These are phyloP conservation scores for Coniochaeta sp. DNA, from an alignment of 2,329 filamentous ascomycete genomes.

Conservation along the genomic window DNA sequence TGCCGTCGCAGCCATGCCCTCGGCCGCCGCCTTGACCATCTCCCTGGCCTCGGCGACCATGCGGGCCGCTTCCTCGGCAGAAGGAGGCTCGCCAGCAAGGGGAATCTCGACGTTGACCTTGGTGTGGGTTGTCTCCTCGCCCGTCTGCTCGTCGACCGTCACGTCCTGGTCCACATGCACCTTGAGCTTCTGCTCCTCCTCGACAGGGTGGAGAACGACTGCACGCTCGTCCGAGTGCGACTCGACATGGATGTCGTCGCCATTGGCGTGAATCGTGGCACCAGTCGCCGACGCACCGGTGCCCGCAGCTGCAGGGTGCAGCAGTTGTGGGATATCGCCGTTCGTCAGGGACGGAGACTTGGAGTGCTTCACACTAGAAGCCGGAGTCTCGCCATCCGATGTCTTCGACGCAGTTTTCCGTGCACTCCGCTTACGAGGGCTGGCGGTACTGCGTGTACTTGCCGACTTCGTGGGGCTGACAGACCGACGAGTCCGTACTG, in stretches of 20 bases:
- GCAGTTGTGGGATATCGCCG: conserved; percentile 15
- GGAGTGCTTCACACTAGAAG: conserved; percentile 16
- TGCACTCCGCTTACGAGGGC: conserved; percentile 46
- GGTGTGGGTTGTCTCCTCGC: conserved; percentile 62
- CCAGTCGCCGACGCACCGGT: conserved; percentile 10
- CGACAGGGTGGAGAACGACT: conserved; percentile 41
- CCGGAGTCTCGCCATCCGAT: conserved; percentile 20
- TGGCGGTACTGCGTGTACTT: conserved; percentile 37
- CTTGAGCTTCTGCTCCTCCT: conserved; percentile 55
- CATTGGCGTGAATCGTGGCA: conserved; percentile 20
- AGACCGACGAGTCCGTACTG: conserved; percentile 45
- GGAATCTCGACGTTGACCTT: conserved; percentile 73
- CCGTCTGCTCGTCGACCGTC: conserved; percentile 38
- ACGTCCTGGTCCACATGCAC: conserved; percentile 63
- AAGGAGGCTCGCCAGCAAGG: conserved; percentile 57
- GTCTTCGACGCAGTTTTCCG: conserved; percentile 32
- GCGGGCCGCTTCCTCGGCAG: conserved; percentile 68
- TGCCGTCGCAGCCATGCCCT: conserved; percentile 25
- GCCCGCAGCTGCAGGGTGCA: conserved; percentile 3
- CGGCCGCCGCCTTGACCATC: conserved; percentile 68
- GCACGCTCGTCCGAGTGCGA: conserved; percentile 42
- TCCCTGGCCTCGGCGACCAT: conserved; percentile 83
- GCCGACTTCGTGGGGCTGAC: conserved; percentile 47
- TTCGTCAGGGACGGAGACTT: conserved; percentile 17
- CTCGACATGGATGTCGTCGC: conserved; percentile 30